Percentiles rank a stretch among this genome's conserved stretches.
These are phyloP conservation scores for Chytridiales sp. DNA, from an alignment of 371 early-diverging fungal genomes.

Conservation along the genomic window DNA sequence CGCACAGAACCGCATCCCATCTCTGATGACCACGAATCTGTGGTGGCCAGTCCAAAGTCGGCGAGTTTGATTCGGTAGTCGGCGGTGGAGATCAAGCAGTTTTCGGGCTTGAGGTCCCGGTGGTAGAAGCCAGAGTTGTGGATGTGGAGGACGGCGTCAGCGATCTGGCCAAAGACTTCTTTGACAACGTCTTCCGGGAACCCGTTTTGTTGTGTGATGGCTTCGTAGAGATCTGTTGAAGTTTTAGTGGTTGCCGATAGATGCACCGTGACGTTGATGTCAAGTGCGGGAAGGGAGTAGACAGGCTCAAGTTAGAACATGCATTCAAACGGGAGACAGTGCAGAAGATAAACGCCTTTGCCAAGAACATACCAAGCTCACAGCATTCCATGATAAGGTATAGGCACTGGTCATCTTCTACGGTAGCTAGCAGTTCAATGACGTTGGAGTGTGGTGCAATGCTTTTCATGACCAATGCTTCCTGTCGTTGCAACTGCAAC, in stretches of 20 bases:
- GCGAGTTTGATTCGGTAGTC: constrained; percentile 68
- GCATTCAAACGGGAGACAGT: background rate
- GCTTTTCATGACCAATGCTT: constrained; percentile 68
- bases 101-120: constrained; percentile 92
- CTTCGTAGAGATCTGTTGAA: constrained; percentile 79
- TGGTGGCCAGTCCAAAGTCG: constrained; percentile 93
- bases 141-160: constrained; percentile 75
- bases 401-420: constrained; percentile 65
- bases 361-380: constrained; percentile 67
- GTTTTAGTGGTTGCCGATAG: constrained; percentile 32
- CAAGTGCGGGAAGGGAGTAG: constrained; percentile 6
- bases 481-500: constrained; percentile 64
- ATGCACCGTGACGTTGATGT: constrained; percentile 55
- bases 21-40: constrained; percentile 67
- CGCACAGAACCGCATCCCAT: constrained; percentile 89
- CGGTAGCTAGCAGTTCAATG: constrained; percentile 67
- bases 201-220: constrained; percentile 59
- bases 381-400: constrained; percentile 74
- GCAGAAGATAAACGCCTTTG: background rate
- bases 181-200: constrained; percentile 60
- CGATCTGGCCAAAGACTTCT: constrained; percentile 76
- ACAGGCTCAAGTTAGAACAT: background rate
- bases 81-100: constrained; percentile 64
- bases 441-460: constrained; percentile 74
- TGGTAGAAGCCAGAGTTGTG: constrained; percentile 78